Conservation (phyloP, 1,284 basidiomycete genomes). For the Austroboletus novae-zelandiae region DNA sequence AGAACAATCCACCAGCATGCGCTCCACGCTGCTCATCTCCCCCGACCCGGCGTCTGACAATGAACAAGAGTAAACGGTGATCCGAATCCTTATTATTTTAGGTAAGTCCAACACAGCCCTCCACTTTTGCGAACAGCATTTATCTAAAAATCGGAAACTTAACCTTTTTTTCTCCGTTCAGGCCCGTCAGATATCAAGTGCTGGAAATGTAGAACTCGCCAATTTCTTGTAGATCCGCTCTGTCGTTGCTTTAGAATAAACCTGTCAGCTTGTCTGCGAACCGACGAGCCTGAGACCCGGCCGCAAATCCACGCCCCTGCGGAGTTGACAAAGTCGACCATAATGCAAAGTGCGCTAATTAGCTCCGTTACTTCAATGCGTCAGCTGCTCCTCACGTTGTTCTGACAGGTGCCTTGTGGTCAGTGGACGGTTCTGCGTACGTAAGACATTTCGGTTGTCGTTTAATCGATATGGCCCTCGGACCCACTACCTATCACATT, state of each 20-base stretch:
- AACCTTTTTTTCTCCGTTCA: conserved; percentile 11
- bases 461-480: conserved; percentile 40
- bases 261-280: conserved; percentile 18
- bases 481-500: conserved; percentile 37
- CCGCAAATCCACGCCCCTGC: conserved; percentile 27
- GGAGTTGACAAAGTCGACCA: conserved; percentile 32
- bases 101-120: conserved; percentile 27
- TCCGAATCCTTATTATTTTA: conserved; percentile 21
- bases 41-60: conserved; percentile 22
- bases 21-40: conserved; percentile 14
- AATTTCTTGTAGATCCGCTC: conserved; percentile 24
- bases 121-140: conserved; percentile 16
- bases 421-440: conserved; percentile 26
- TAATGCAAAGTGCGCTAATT: conserved; percentile 36
- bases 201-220: conserved; percentile 25
- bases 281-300: conserved; percentile 25
- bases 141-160: conserved; percentile 21
- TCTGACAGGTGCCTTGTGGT: conserved; percentile 36
- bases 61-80: conserved; percentile 25
- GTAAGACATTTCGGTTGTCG: conserved; percentile 36
- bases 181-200: conserved; percentile 15
- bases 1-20: conserved; percentile 18
- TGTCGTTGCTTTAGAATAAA: conserved; percentile 24
- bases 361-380: conserved; percentile 28
- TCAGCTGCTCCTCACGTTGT: conserved; percentile 29